phyloP scores from a whole-genome alignment of 495 filamentous ascomycete species.

The Aspergillus indologenus region DNA sequence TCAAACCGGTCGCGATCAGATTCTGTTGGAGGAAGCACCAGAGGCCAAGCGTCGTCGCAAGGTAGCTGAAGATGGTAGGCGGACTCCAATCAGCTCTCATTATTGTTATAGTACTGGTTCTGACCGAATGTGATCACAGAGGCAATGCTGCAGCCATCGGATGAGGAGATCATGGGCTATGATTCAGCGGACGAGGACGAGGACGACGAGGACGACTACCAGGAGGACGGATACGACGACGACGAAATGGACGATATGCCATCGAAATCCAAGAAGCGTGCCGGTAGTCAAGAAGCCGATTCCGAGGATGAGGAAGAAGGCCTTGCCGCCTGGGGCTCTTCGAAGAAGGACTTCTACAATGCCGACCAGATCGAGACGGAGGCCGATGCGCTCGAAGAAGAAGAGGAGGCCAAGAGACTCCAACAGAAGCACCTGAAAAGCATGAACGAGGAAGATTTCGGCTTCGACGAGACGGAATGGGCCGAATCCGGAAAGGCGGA shows the following conservation, averaged over 20 bases:
- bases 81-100: background rate
- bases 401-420: constrained; percentile 78
- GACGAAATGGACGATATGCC: constrained; percentile 27
- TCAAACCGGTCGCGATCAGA: constrained; percentile 74
- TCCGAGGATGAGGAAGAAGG: constrained; percentile 63
- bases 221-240: constrained; percentile 41
- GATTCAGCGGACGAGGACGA: constrained; percentile 47
- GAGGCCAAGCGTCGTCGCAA: constrained; percentile 72
- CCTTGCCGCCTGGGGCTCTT: constrained; percentile 80
- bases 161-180: constrained; percentile 82
- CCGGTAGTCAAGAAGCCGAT: constrained; percentile 21
- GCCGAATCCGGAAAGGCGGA: constrained; percentile 44
- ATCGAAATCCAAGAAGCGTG: constrained; percentile 21
- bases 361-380: constrained; percentile 88
- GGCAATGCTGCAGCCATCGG: constrained; percentile 64
- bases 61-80: constrained; percentile 59
- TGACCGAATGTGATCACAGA: constrained; percentile 39
- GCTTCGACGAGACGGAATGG: constrained; percentile 89
- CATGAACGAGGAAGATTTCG: constrained; percentile 87
- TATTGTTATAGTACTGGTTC: background rate
- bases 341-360: constrained; percentile 88
- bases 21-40: constrained; percentile 77
- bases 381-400: constrained; percentile 87
- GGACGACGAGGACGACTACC: constrained; percentile 46
- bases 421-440: constrained; percentile 85